Evolutionary conservation across 176 grass and related monocot genomes (phyloP).

Genomic region (Pontederia paniculata): DNA sequence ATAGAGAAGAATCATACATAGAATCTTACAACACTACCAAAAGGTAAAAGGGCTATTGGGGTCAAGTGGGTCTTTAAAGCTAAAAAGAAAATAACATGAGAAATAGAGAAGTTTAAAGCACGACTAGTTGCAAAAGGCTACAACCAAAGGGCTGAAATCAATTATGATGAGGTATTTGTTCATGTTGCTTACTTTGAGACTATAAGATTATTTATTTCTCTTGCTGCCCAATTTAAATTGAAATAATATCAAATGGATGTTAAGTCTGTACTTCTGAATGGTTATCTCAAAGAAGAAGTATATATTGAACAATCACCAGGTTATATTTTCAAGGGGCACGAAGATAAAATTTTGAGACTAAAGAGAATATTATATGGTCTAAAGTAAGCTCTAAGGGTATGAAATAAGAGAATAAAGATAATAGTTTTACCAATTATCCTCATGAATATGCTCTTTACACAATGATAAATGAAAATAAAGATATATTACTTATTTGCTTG

Average conservation of each 20-base stretch:
- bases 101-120: no score
- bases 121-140: no score
- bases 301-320: no score
- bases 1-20: constrained; percentile 1
- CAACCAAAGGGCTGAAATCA: background rate
- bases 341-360: no score
- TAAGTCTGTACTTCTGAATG: no score
- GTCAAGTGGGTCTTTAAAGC: background rate
- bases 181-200: no score
- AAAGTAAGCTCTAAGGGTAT: background rate
- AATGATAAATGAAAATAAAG: background rate
- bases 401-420: background rate
- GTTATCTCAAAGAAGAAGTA: no score
- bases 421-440: background rate
- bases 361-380: background rate
- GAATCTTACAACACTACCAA: background rate
- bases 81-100: background rate
- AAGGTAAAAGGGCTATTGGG: background rate
- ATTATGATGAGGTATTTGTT: constrained; percentile 2
- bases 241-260: no score
- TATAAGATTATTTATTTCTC: no score
- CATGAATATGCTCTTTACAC: background rate
- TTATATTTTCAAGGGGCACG: no score
- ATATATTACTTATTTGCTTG: background rate
- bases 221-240: no score